These are phyloP conservation scores for Pisolithus orientalis DNA, from an alignment of 768 basidiomycete genomes.

Conservation along the genomic window DNA sequence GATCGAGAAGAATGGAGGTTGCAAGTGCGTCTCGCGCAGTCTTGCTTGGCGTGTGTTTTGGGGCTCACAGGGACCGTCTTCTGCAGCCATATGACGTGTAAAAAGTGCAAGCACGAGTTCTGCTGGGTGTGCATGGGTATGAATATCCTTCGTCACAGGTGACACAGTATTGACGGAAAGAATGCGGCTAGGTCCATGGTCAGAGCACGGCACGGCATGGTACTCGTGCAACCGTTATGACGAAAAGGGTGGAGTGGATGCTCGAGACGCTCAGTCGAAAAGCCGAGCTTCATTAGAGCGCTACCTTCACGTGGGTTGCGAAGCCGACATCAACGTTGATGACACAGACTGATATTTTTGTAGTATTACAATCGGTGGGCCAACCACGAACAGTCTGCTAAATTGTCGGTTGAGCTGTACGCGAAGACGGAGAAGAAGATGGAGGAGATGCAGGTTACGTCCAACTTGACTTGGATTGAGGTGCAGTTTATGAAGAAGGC, in stretches of 20 bases:
- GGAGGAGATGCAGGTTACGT: conserved; percentile 97
- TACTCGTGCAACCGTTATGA: conserved; percentile 98
- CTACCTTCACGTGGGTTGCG: conserved; percentile 80
- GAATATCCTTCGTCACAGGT: background rate
- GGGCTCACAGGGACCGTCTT: conserved; percentile 7
- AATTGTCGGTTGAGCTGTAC: conserved; percentile 88
- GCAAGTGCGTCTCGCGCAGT: conserved; percentile 80
- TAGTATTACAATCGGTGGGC: conserved; percentile 99
- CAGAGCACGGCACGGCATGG: conserved; percentile 95
- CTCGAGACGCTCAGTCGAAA: conserved; percentile 86
- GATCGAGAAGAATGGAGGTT: conserved; percentile 99
- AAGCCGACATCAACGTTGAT: background rate
- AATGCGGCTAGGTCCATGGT: conserved; percentile 72
- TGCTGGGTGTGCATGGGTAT: conserved; percentile 99
- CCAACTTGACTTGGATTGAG: conserved; percentile 94
- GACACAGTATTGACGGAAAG: no score
- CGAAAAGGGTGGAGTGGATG: conserved; percentile 81
- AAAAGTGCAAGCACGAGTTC: conserved; percentile 98
- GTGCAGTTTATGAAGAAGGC: conserved; percentile 99
- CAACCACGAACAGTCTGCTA: conserved; percentile 99
- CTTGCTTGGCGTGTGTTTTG: conserved; percentile 70
- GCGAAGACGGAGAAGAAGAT: conserved; percentile 99
- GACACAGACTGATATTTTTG: background rate
- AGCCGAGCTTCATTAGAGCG: conserved; percentile 89
- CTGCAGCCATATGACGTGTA: conserved; percentile 97